phyloP scores from a whole-genome alignment of 371 early-diverging fungal species.

The Apophysomyces sp. region DNA sequence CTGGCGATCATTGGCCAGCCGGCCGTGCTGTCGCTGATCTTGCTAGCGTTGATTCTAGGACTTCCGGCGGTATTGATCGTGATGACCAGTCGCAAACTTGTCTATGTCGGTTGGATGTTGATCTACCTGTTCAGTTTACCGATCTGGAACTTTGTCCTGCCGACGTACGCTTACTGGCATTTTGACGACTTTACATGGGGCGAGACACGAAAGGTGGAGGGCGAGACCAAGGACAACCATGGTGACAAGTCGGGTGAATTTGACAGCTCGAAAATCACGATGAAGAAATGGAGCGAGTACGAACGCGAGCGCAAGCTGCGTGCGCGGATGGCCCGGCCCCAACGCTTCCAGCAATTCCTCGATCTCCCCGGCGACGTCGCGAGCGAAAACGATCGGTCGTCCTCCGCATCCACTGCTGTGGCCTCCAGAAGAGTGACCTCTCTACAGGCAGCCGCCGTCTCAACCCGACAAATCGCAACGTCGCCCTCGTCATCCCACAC shows the following conservation, averaged over 20 bases:
- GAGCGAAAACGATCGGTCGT: not conserved
- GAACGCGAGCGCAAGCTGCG: slow-evolving; percentile 53
- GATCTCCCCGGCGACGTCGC: not conserved
- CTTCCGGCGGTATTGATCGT: slow-evolving; percentile 87
- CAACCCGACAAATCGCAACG: not conserved
- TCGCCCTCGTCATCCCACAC: not conserved
- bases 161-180: slow-evolving; percentile 98
- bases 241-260: slow-evolving; percentile 73
- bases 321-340: not conserved
- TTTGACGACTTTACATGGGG: slow-evolving; percentile 99
- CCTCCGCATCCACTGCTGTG: not conserved
- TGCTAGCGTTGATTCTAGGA: slow-evolving; percentile 72
- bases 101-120: slow-evolving; percentile 96
- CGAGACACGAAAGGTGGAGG: slow-evolving; percentile 88
- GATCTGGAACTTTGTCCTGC: slow-evolving; percentile 95
- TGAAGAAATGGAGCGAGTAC: slow-evolving; percentile 71
- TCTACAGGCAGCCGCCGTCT: not conserved
- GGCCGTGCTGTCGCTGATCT: slow-evolving; percentile 67
- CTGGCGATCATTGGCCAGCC: slow-evolving; percentile 53
- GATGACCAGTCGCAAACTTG: slow-evolving; percentile 84
- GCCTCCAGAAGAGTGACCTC: not conserved
- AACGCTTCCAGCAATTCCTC: not conserved
- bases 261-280: slow-evolving; percentile 59
- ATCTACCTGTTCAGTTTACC: slow-evolving; percentile 91
- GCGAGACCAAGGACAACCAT: slow-evolving; percentile 66